Conservation (phyloP, 2,329 filamentous ascomycete genomes). For the Stenocarpella maydis region DNA sequence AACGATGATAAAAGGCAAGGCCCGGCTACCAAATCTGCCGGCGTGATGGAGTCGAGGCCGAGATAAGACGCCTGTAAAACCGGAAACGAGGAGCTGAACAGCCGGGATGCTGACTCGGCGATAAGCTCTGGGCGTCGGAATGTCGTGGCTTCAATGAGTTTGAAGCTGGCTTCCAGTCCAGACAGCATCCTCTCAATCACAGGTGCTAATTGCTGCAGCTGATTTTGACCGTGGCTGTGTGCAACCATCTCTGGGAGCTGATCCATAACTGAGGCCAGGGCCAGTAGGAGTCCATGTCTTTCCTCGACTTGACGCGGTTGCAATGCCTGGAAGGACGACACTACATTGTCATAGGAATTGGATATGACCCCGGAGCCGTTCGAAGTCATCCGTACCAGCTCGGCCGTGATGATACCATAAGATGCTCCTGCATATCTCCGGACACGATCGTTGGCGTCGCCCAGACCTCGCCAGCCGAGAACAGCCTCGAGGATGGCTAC, state of each 20-base stretch:
- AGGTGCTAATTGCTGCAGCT: neutral
- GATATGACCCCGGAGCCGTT: constrained; percentile 36
- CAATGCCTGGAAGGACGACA: constrained; percentile 54
- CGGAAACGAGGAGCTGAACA: constrained; percentile 63
- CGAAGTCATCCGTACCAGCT: constrained; percentile 43
- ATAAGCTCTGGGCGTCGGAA: constrained; percentile 71
- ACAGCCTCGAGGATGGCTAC: constrained; percentile 74
- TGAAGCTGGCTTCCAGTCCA: constrained; percentile 49
- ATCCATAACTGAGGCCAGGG: constrained; percentile 67
- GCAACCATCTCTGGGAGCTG: constrained; percentile 48
- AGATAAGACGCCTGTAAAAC: constrained; percentile 51
- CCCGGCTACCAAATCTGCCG: constrained; percentile 42
- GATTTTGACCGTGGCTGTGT: neutral
- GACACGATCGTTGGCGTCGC: constrained; percentile 77
- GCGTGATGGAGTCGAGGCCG: neutral
- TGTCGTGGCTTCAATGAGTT: constrained; percentile 50
- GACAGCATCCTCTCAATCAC: constrained; percentile 37
- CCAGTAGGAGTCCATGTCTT: constrained; percentile 71
- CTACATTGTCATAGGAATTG: constrained; percentile 52
- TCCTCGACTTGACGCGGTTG: constrained; percentile 71
- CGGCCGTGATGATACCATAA: constrained; percentile 66
- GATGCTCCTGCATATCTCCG: constrained; percentile 76
- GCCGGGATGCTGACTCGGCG: constrained; percentile 66
- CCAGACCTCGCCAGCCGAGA: constrained; percentile 87
- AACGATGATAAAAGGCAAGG: constrained; percentile 28